A percentile compares a stretch with the other conserved stretches of the same genome.
These are phyloP conservation scores for Aplosporella prunicola DNA, from an alignment of 2,329 filamentous ascomycete genomes.

Conservation along the genomic window DNA sequence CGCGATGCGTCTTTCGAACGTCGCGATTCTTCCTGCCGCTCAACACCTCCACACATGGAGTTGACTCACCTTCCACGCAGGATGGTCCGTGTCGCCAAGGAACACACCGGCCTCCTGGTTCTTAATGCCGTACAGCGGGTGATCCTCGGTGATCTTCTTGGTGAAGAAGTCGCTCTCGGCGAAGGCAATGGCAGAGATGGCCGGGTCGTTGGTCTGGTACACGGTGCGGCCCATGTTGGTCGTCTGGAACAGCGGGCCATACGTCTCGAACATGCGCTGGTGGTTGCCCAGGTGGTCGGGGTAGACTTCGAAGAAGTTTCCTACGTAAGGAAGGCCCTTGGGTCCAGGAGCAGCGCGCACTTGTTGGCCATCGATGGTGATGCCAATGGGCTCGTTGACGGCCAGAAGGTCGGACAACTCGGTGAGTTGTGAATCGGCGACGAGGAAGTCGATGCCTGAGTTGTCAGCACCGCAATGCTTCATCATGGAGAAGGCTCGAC, in stretches of 20 bases:
- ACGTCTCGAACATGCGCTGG: constrained; percentile 30
- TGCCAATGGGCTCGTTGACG: constrained; percentile 18
- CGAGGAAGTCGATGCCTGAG: constrained; percentile 15
- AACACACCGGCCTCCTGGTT: constrained; percentile 23
- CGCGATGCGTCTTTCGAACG: too few species aligned
- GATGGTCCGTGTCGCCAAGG: constrained; percentile 40
- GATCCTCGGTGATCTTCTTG: constrained; percentile 29
- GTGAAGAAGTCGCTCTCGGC: constrained; percentile 30
- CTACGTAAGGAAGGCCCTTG: constrained; percentile 26
- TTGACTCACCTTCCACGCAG: constrained; percentile 41
- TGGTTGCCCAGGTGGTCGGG: constrained; percentile 36
- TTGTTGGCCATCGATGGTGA: constrained; percentile 42
- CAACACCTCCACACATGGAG: too few species aligned
- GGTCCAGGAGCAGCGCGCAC: constrained; percentile 37
- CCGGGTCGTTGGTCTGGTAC: constrained; percentile 30
- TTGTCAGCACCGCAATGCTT: background rate
- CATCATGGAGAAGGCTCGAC: background rate
- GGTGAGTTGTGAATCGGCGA: constrained; percentile 5
- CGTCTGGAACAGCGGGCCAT: constrained; percentile 30
- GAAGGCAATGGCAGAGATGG: constrained; percentile 24
- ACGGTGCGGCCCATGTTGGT: constrained; percentile 27
- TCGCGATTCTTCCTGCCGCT: too few species aligned
- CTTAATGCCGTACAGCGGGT: constrained; percentile 25
- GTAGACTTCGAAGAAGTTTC: constrained; percentile 30
- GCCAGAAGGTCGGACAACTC: constrained; percentile 14